Conservation (phyloP, 768 basidiomycete genomes). For the Tricholoma terreum region DNA sequence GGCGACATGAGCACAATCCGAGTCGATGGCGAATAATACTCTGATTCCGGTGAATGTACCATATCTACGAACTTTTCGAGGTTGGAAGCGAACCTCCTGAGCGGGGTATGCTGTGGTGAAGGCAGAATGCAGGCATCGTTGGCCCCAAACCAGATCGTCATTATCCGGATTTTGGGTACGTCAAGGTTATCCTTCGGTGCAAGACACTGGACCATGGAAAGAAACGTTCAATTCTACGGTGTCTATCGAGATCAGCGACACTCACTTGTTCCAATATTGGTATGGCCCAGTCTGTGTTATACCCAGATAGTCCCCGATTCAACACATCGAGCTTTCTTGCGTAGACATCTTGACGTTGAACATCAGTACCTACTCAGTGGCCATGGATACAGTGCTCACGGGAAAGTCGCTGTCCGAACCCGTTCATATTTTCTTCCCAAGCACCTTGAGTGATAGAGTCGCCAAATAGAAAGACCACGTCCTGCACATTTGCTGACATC, state of each 20-base stretch:
- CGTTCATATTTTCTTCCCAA: slow-evolving; percentile 50
- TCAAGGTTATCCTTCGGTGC: slow-evolving; percentile 48
- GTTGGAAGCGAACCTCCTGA: slow-evolving; percentile 61
- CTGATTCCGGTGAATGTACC: slow-evolving; percentile 59
- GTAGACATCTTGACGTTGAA: slow-evolving; percentile 50
- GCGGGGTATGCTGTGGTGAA: slow-evolving; percentile 73
- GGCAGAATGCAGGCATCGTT: slow-evolving; percentile 77
- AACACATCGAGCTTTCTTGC: slow-evolving; percentile 79
- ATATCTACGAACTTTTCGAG: slow-evolving; percentile 58
- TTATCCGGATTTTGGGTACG: slow-evolving; percentile 61
- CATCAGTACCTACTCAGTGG: not conserved
- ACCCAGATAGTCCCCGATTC: slow-evolving; percentile 82
- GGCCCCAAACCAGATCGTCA: slow-evolving; percentile 87
- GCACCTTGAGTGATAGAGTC: slow-evolving; percentile 77
- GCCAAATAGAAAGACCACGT: slow-evolving; percentile 72
- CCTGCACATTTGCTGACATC: slow-evolving; percentile 61
- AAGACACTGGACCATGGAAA: slow-evolving; percentile 44
- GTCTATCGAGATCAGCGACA: not conserved
- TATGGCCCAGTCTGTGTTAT: slow-evolving; percentile 84
- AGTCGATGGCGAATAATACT: slow-evolving; percentile 67
- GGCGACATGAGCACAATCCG: slow-evolving; percentile 80
- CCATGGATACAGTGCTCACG: slow-evolving; percentile 37
- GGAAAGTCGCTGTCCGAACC: slow-evolving; percentile 67
- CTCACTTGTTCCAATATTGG: slow-evolving; percentile 74
- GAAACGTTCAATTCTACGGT: not conserved